Base-by-base conservation (phyloP, 192 early-diverging fungal species). In the Podila clonocystis region DNA sequence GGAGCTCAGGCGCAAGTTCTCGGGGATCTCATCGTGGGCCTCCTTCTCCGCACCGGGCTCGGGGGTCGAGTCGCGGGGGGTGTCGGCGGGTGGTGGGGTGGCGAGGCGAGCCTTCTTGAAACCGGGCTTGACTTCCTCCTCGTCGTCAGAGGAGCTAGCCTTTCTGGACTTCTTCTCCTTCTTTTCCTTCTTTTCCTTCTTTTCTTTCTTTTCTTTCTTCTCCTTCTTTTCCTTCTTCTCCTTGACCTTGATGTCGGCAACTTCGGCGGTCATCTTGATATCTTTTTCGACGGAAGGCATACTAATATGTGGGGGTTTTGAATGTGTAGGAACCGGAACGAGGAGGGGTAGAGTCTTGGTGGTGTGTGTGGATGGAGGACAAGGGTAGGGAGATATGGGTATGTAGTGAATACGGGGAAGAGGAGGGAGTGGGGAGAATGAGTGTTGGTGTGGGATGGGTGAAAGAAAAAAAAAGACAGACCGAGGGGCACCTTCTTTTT, bases 1-100 rank as follows among this genome's bases (percentile, higher is more conserved):
- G 59, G 83, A 88, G 72, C 83, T 80, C 45, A 94, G 52, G 3
- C 77, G 82, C 57, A 89, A 76, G 64, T 89, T 83, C 24, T 91
- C 90, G 61, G 88, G 83, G 62, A 91, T 78, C 20, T 87, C 87
- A 28, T 83, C 85, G 31, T 74, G 70, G 1, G 9, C 67, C 36
- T 82, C 64, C 31, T 74, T 64, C 9, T 63, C 69, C 13, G 63
- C 68, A 19, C 64, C 63, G 3, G 75, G 76, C 58, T 82, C 72
- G 13, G 66, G 69, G 29, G 74, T 78, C 60, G 72, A 64, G 22
- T 87, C 84, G 15, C 73, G 67, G 9, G 82, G 72, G 3, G 82
- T 72, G 22, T 83, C 70, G 30, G 73, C 63, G 1, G 82, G 72
- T 15, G 65, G 38, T 4, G 69, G 82, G 8, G 67, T 74, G 17